Conservation (phyloP, 1,139 yeast genomes). For the Ashbya aceris region DNA sequence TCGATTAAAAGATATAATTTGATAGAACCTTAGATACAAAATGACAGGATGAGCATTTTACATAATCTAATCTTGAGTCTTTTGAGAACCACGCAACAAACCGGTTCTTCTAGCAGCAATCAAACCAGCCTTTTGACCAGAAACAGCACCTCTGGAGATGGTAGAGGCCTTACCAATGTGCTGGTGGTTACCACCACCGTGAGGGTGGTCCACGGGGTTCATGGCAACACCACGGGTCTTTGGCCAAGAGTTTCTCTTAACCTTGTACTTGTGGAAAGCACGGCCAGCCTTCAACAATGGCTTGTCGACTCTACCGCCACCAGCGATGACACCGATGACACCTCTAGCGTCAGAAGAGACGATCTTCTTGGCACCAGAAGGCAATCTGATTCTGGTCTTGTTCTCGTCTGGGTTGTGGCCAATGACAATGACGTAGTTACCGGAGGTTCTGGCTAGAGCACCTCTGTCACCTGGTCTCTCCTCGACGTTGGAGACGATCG, state of each 20-base stretch:
- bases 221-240: constrained; percentile 99
- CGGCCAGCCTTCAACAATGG: constrained; percentile 99
- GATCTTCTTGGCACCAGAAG: constrained; percentile 98
- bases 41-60: constrained; percentile 10
- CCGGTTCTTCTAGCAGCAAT: constrained; percentile 99
- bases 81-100: constrained; percentile 99
- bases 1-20: constrained; percentile 14
- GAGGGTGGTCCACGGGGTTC: constrained; percentile 99
- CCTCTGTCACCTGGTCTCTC: constrained; percentile 99
- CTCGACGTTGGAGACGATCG: constrained; percentile 96
- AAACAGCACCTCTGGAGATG: constrained; percentile 98
- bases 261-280: constrained; percentile 99
- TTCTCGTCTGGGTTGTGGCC: constrained; percentile 99
- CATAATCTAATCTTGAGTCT: constrained; percentile 65
- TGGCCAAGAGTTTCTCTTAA: constrained; percentile 99
- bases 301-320: constrained; percentile 99
- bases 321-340: constrained; percentile 99
- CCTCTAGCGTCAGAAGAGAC: constrained; percentile 96
- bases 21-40: constrained; percentile 13
- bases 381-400: constrained; percentile 98
- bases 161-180: constrained; percentile 99
- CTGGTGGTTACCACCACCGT: constrained; percentile 99
- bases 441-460: constrained; percentile 98
- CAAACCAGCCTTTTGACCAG: constrained; percentile 99
- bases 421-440: constrained; percentile 97